Base-by-base conservation (phyloP, 202 grass and related monocot genomes). In the Setaria italica region DNA sequence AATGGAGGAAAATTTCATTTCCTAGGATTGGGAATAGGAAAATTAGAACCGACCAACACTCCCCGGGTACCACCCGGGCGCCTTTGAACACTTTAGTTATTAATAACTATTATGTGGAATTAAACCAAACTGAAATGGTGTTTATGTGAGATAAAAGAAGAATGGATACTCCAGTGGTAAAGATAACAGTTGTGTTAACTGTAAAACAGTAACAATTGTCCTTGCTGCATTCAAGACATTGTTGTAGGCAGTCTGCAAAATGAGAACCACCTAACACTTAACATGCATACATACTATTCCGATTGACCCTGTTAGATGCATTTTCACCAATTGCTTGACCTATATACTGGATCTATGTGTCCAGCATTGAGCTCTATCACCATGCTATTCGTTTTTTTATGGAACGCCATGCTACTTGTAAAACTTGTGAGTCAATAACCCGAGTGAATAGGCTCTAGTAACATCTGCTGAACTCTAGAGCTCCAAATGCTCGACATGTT, bases 391-490 rank as follows among this genome's bases (percentile, higher is more conserved):
- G 55, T 25, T 10, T 46, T 46, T 46, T 46, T 46, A 46, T 46
- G 7, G 43, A 10, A 9, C 43, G n/a, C 34, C 7, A 9, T 34
- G 4, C 37, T 32, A 4, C 39, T 1, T 53, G 46, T 29, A 32
- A 15, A 39, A 29, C 70, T 48, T 64, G 5, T 37, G 41, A 74
- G 29, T 74, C 20, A 10, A 41, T 65, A 66, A 68, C 41, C 54
- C 16, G 39, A 19, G 5, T 43, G 6, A 20, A 55, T 84, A 50
- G 7, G 34, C 11, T 45, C 17, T n/a, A 78, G 15, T 59, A 45
- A 45, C 34, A 56, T 82, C 64, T 46, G 56, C 30, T 32, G 11
- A 83, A 45, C 55, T 42, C 20, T 21, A 68, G 11, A 87, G 15
- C 15, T 75, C 32, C 30, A 69, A 50, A 69, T 32, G 10, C 30